Evolutionary conservation across 1,284 basidiomycete genomes (phyloP), one percentile per base, ranked within the genome.

Genomic region (Tylopilus orsonianus): DNA sequence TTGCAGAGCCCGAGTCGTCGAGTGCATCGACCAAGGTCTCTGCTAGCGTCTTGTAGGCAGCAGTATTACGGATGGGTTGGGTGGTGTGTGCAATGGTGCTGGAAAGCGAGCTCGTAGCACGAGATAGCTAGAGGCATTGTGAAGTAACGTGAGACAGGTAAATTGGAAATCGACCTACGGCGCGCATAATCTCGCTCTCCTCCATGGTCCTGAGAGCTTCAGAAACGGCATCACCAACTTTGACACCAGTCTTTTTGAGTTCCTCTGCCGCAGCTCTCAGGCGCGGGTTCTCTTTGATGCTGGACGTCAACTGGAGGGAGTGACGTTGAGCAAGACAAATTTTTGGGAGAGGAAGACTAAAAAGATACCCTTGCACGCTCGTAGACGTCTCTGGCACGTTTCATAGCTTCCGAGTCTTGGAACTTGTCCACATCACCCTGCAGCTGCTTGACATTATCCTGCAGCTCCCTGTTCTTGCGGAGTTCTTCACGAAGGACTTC

Each of bases 321-420:
- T 19, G 27, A 37, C 10, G 19, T 27, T 55, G 54, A 46, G 39
- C 22, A 38, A 43, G 42, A 33, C 33, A 53, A 45, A 18, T 13
- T 32, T 26, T 26, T 22, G 9, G 14, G 43, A 45, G 44, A 44
- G 5, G 30, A 44, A 29, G 8, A 14, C 49, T 29, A 49, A 46
- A 30, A 41, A 80, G 81, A 58, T 67, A 97, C 94, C 71, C 95
- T 81, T 10, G 93, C 91, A 53, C 90, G 84, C 73, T 98, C 96
- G 71, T 98, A 98, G 50, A 91, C 85, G 41, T 90, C 92, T 62
- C 81, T 79, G 12, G 93, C 93, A 59, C 79, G 80, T 75, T 91
- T 93, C 92, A 98, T 90, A n/a, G 95, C 89, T 67, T 96, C 93
- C 48, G 88, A 92, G 67, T 99, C 96, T 73, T 97, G 95, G 44